Conservation (phyloP, 2,329 filamentous ascomycete genomes). For the Diaporthe citri region DNA sequence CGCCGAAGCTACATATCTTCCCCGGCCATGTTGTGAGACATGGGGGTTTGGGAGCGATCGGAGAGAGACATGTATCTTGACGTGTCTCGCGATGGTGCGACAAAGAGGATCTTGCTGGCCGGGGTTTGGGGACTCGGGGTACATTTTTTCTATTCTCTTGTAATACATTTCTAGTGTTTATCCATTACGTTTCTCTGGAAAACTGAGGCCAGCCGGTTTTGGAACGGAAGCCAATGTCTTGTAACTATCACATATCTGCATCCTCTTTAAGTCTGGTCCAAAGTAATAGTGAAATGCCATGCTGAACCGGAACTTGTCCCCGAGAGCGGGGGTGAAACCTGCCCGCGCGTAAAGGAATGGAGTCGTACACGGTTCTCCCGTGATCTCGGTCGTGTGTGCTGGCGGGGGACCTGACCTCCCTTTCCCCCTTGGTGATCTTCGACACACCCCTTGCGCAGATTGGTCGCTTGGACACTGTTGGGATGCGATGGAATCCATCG, state of each 20-base stretch:
- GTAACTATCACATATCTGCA: not conserved
- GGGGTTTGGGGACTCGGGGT: too few relatives aligned
- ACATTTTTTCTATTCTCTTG: not conserved
- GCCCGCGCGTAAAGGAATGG: not conserved
- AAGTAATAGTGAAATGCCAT: not conserved
- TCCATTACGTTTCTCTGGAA: not conserved
- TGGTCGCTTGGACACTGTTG: not conserved
- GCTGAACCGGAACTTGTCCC: not conserved
- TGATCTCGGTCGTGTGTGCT: not conserved
- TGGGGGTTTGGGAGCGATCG: not conserved
- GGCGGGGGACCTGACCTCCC: not conserved
- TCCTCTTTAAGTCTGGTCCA: not conserved
- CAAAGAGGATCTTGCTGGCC: not conserved
- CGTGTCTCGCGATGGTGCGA: slow-evolving; percentile 26
- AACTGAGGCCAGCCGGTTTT: not conserved
- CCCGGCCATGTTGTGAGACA: slow-evolving; percentile 5
- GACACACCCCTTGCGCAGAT: too few relatives aligned
- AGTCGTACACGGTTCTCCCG: not conserved
- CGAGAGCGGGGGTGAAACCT: not conserved
- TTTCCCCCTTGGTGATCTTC: not conserved
- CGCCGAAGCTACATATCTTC: not conserved
- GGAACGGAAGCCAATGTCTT: not conserved
- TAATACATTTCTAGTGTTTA: slow-evolving; percentile 7
- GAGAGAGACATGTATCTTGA: slow-evolving; percentile 30
- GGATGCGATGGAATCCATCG: not conserved